Evolutionary conservation across 2,329 filamentous ascomycete species (phyloP).

Genomic region (Lachnellula arida): DNA sequence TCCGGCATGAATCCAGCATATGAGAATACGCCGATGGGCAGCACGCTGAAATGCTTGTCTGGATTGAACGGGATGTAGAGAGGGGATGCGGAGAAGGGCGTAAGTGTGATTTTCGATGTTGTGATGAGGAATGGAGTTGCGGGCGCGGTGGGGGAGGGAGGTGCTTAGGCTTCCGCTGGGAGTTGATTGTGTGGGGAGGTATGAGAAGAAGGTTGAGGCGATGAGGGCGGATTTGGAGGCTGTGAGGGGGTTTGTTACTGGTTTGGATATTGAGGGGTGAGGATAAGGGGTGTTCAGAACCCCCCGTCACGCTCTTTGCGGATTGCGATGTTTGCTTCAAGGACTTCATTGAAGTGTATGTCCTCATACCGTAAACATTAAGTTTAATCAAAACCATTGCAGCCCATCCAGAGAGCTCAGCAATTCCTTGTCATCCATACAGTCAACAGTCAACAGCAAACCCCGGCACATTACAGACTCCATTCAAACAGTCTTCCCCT

Average conservation of each 20-base stretch:
- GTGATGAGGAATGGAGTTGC: background rate
- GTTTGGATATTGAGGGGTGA: background rate
- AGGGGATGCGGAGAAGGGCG: constrained; percentile 1
- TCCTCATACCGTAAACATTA: too few species aligned
- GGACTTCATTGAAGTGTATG: too few species aligned
- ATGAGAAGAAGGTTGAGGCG: constrained; percentile 2
- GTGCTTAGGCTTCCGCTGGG: constrained; percentile 3
- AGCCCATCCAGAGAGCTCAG: too few species aligned
- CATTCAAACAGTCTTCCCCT: too few species aligned
- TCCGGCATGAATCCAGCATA: background rate
- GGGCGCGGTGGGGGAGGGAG: background rate
- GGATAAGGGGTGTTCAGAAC: too few species aligned
- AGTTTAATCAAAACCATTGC: too few species aligned
- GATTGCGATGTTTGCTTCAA: too few species aligned
- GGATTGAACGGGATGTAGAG: background rate
- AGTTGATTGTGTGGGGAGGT: constrained; percentile 6
- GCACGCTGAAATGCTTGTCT: background rate
- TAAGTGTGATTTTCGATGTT: background rate
- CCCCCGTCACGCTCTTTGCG: too few species aligned
- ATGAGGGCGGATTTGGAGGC: constrained; percentile 3
- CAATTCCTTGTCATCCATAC: too few species aligned
- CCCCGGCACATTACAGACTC: too few species aligned
- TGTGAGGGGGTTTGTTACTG: constrained; percentile 1
- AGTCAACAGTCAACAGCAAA: too few species aligned
- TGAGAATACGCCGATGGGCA: background rate